Percentiles rank a stretch among this genome's conserved stretches.
These are phyloP conservation scores for Gossypium davidsonii DNA, from an alignment of 441 rosid genomes.

Conservation along the genomic window DNA sequence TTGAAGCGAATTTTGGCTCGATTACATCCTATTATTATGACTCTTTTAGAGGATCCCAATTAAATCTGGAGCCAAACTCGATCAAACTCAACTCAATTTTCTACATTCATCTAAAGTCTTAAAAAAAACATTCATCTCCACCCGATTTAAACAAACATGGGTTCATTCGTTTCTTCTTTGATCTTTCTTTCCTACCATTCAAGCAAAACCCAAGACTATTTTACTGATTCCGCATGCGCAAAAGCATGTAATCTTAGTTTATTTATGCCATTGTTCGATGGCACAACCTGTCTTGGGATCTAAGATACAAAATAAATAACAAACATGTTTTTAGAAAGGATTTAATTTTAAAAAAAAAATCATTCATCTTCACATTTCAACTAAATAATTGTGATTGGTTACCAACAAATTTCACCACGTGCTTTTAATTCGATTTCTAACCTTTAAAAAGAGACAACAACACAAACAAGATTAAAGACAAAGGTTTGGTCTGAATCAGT, in stretches of 20 bases:
- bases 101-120: too few species aligned
- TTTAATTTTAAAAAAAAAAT: background rate
- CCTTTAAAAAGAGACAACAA: background rate
- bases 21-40: too few species aligned
- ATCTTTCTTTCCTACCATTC: background rate
- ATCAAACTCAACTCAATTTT: too few species aligned
- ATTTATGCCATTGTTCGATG: background rate
- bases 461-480: constrained; percentile 2
- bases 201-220: background rate
- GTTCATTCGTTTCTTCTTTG: background rate
- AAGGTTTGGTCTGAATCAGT: constrained; percentile 2
- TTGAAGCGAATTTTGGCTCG: too few species aligned
- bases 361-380: background rate
- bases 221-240: background rate
- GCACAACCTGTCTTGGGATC: constrained; percentile 6
- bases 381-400: background rate
- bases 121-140: too few species aligned
- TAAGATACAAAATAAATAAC: background rate
- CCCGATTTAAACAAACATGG: too few species aligned
- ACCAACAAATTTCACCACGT: background rate
- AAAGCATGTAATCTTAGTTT: background rate
- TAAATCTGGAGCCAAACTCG: too few species aligned
- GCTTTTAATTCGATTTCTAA: background rate
- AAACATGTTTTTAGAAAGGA: background rate
- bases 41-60: too few species aligned